Evolutionary conservation across 768 basidiomycete species (phyloP), one percentile per base, ranked within the genome.

Genomic region (Suillus cothurnatus): DNA sequence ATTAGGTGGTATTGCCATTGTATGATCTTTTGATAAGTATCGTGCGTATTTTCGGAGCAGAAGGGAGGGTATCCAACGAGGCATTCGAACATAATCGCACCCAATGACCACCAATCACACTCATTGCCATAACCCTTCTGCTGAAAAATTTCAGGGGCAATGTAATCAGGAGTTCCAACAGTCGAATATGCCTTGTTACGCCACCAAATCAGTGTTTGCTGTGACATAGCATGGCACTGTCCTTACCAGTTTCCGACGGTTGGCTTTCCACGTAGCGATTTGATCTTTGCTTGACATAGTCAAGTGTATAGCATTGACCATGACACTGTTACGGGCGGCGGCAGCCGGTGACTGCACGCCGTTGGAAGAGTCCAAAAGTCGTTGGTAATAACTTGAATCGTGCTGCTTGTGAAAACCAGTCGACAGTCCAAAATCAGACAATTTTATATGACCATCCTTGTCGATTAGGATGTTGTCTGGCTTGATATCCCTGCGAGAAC

Each of bases 361-460:
- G 12, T 47, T 79, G 67, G 86, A 85, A 66, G 83, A 84, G 61
- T 95, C 95, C 39, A 98, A 80, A 43, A 99, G 79, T 53, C 88
- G 88, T 72, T 96, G 92, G 72, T 99, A 99, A 78, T 99, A 99
- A 63, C 86, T 89, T 28, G 95, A 94, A 75, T 98, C 96, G 73
- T 99, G 96, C 72, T 95, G 93, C 73, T 97, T 98, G 78, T 98
- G 96, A 79, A 99, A 99, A 4, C 97, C 97, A n/a, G 97, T 99
- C 2, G 97, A 97, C 56, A 99, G 87, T 64, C 97, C 97, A 72
- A 99, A 99, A 78, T 99, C 97, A 65, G 96, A 98, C 43, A 99
- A 86, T 75, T 99, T 99, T 81, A 99, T 84, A 78, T 99, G 97
- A 0, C 97, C 97, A 62, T 93, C 90, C 73, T 95, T 94, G 76